A percentile compares a stretch with the other conserved stretches of the same genome.
Conservation (phyloP, 2,329 filamentous ascomycete species). For the Colletotrichum sp. region DNA sequence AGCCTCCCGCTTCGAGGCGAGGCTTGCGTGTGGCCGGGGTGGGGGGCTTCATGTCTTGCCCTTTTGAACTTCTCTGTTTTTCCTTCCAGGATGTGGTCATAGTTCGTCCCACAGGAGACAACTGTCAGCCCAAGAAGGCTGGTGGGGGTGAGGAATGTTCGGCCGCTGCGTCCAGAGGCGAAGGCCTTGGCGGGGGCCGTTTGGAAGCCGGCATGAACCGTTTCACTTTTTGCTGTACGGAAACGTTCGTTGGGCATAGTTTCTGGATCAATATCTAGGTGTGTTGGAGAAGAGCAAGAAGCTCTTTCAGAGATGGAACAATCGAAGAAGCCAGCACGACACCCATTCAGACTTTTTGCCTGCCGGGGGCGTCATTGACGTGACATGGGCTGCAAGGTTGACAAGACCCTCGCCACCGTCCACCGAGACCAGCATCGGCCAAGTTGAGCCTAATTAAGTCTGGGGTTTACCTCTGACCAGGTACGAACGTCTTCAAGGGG, state of each 20-base stretch:
- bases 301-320: background rate
- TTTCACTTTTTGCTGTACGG: background rate
- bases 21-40: constrained; percentile 39
- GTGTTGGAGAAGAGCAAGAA: background rate
- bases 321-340: background rate
- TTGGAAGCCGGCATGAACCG: background rate
- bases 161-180: background rate
- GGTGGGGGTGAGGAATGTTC: background rate
- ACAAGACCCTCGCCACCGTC: background rate
- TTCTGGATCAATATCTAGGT: background rate
- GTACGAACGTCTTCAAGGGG: background rate
- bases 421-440: background rate
- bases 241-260: background rate
- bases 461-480: background rate
- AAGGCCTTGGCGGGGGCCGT: background rate
- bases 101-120: constrained; percentile 41
- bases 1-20: constrained; percentile 12
- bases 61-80: background rate
- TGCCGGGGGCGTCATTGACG: background rate
- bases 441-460: background rate
- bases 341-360: background rate
- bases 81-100: constrained; percentile 21
- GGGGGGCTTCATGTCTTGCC: constrained; percentile 24
- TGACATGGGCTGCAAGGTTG: constrained; percentile 8
- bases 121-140: constrained; percentile 32